A percentile compares a stretch with the other conserved stretches of the same genome.
Evolutionary conservation across 2,329 filamentous ascomycete genomes (phyloP).

Genomic region (Thermothelomyces thermophilus): DNA sequence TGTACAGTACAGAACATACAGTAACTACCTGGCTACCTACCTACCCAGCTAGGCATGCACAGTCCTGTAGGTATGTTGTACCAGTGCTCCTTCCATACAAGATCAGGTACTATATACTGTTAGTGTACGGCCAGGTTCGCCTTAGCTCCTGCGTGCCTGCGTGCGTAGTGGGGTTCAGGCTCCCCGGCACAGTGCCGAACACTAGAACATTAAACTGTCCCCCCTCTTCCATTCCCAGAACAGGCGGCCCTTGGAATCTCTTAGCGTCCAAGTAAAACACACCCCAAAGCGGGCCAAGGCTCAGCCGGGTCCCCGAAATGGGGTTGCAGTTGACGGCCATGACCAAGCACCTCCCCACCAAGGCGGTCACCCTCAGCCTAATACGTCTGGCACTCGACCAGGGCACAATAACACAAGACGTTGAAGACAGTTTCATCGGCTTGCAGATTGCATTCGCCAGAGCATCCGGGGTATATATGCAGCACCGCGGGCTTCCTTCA

Average conservation of each 20-base stretch:
- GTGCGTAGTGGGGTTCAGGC: neutral
- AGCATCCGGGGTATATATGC: conserved; percentile 7
- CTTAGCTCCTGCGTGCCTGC: no score
- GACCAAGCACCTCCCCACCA: conserved; percentile 8
- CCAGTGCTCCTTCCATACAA: no score
- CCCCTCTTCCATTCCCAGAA: neutral
- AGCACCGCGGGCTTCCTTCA: neutral
- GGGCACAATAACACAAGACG: conserved; percentile 3
- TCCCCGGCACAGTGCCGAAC: conserved; percentile 4
- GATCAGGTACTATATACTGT: no score
- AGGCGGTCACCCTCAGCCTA: neutral
- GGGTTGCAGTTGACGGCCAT: neutral
- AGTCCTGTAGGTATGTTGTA: no score
- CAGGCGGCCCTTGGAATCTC: no score
- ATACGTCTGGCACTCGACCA: conserved; percentile 2
- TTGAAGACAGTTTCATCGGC: conserved; percentile 5
- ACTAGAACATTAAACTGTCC: neutral
- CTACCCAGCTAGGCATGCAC: no score
- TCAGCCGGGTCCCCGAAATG: conserved; percentile 3
- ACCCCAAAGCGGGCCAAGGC: conserved; percentile 8
- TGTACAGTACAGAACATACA: no score
- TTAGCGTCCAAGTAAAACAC: conserved; percentile 6
- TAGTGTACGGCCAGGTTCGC: no score
- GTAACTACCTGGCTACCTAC: no score
- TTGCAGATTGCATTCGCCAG: neutral